Evolutionary conservation across 352 stramenopile genomes (phyloP), one percentile per base, ranked within the genome.

Genomic region (Pythium inflatum): DNA sequence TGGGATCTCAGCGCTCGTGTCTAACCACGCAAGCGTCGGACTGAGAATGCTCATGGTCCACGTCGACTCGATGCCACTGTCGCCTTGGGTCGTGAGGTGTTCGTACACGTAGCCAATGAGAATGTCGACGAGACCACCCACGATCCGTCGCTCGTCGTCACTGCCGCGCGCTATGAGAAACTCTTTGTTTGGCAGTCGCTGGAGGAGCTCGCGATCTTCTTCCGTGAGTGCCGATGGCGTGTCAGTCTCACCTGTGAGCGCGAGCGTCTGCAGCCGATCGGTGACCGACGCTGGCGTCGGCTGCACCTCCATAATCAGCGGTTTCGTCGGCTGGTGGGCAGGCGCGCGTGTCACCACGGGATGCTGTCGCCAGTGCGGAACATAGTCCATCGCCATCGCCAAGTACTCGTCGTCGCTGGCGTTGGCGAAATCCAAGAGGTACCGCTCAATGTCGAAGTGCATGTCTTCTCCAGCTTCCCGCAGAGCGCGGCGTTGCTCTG

Each of bases 1-100:
- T 7, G 63, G 66, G 22, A 94, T 62, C 50, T 97, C 81, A 2
- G 63, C 66, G 24, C 69, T 84, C 40, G 81, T 78, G 75, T 99
- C 94, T 36, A 99, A 77, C 94, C 97, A 99, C 54, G 88, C 93
- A 7, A 99, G 71, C 7, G 92, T 96, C 27, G 94, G 82, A 58
- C 94, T 99, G 25, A 99, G 72, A 70, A 95, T 98, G 46, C 93
- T 96, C 12, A 98, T 89, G 16, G 97, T 99, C 97, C 97, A 99
- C 14, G 95, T 91, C 8, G 96, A 99, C 81, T 99, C 98, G 7
- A 99, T 89, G 11, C 86, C 97, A 54, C 92, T 89, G 69, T 99
- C 98, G 36, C 96, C 97, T 61, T 98, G 87, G 2, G 93, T 99
- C 14, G 90, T 97, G 31, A 98, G 77, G 50, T 98, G 86, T 62